phyloP scores from a whole-genome alignment of 148 eudicot genomes.

The Heliamphora exappendiculata region DNA sequence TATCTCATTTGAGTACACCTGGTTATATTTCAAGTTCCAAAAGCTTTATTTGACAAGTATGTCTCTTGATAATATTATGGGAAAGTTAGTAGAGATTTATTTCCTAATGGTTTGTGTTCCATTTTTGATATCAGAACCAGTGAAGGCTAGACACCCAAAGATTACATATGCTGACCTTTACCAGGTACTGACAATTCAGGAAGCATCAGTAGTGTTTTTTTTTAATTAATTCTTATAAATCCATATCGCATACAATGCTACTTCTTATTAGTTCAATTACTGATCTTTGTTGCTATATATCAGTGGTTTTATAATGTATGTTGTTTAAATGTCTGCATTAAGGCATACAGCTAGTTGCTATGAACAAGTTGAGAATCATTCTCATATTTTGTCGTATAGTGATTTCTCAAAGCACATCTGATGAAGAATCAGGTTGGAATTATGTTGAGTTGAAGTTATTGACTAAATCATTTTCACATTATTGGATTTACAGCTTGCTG shows the following conservation, averaged over 20 bases:
- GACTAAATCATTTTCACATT: not conserved
- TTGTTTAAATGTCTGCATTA: not conserved
- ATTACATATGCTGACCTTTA: conserved; percentile 85
- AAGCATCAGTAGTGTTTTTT: not conserved
- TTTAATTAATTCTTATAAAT: not conserved
- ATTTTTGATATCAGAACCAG: conserved; percentile 50
- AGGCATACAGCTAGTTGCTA: not conserved
- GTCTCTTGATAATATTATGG: not conserved
- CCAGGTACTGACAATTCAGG: conserved; percentile 41
- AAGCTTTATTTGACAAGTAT: not conserved
- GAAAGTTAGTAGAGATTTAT: not conserved
- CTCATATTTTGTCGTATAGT: not conserved
- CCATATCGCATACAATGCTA: not conserved
- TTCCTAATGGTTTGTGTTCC: not conserved
- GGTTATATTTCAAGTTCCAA: not conserved
- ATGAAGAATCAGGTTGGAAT: not conserved
- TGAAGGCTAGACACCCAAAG: conserved; percentile 66
- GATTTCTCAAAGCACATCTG: not conserved
- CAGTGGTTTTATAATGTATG: not conserved
- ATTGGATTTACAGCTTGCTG: conserved; percentile 66
- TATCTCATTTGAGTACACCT: not conserved
- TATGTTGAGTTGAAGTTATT: not conserved
- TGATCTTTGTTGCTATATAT: not conserved
- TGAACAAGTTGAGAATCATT: not conserved
- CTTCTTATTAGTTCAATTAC: not conserved